A percentile compares a stretch with the other conserved stretches of the same genome.
phyloP scores from a whole-genome alignment of 2,329 filamentous ascomycete species.

The Sarocladium oryzae region DNA sequence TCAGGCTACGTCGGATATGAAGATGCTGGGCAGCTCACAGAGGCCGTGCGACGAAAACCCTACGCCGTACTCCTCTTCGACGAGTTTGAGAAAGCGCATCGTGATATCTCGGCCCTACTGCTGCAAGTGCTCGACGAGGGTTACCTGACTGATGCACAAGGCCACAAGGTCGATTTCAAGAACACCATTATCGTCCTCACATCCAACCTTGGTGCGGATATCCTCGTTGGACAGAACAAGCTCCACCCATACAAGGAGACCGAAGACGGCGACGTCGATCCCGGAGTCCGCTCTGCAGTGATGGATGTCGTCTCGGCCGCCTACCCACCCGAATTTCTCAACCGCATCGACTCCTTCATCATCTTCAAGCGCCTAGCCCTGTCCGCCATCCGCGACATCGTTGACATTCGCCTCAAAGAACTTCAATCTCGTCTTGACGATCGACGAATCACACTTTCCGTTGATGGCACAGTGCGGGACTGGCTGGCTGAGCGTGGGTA shows the following conservation, averaged over 20 bases:
- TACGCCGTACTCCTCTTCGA: constrained; percentile 94
- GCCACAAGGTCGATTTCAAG: constrained; percentile 92
- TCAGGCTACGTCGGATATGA: constrained; percentile 97
- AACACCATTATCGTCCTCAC: constrained; percentile 97
- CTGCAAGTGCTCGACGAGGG: constrained; percentile 95
- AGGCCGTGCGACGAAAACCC: constrained; percentile 89
- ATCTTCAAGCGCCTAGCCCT: constrained; percentile 82
- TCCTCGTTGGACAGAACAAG: constrained; percentile 71
- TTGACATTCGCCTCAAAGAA: constrained; percentile 84
- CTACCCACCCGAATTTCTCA: constrained; percentile 90
- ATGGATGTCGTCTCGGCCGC: constrained; percentile 75
- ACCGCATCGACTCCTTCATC: constrained; percentile 95
- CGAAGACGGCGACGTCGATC: constrained; percentile 61
- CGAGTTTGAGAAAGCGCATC: constrained; percentile 96
- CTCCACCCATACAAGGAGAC: constrained; percentile 57
- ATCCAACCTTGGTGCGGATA: constrained; percentile 88
- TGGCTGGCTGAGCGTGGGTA: constrained; percentile 91
- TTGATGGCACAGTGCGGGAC: constrained; percentile 64
- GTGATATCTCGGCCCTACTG: constrained; percentile 85
- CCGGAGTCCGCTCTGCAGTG: constrained; percentile 68
- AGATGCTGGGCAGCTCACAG: constrained; percentile 90
- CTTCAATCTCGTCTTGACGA: constrained; percentile 79
- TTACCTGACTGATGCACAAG: constrained; percentile 90
- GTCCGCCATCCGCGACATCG: constrained; percentile 78
- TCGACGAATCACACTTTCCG: constrained; percentile 69